Percentiles rank a stretch among this genome's conserved stretches.
Conservation (phyloP, 352 stramenopile species). For the Chrysophaeum taylorii region DNA sequence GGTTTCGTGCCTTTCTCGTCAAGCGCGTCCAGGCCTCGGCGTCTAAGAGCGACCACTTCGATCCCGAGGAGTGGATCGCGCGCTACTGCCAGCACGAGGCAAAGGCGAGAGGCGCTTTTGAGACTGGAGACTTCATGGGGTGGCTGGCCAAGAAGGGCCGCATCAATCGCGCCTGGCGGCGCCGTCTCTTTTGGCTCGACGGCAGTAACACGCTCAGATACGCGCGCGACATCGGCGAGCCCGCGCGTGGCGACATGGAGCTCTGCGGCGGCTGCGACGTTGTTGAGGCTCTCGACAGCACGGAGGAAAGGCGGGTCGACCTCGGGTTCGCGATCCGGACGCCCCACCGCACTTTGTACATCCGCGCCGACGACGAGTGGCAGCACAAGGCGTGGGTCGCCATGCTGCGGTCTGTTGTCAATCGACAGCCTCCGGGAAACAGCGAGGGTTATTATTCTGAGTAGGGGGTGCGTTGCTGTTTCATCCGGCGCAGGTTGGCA, state of each 20-base stretch:
- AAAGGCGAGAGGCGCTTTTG: neutral
- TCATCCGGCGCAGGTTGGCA: no score
- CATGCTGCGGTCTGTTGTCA: neutral
- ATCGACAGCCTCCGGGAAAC: no score
- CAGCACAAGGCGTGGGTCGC: neutral
- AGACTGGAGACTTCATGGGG: neutral
- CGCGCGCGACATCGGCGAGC: neutral
- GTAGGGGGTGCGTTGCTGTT: no score
- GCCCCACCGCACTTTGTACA: neutral
- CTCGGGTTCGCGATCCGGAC: neutral
- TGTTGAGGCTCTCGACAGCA: neutral
- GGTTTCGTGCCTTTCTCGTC: neutral
- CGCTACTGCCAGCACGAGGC: neutral
- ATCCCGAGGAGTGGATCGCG: neutral
- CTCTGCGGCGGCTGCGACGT: neutral
- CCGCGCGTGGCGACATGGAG: neutral
- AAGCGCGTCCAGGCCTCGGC: neutral
- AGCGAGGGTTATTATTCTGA: no score
- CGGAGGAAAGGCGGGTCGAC: no score
- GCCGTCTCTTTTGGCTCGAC: neutral
- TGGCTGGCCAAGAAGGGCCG: neutral
- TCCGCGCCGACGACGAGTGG: neutral
- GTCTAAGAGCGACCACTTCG: neutral
- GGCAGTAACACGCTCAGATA: neutral
- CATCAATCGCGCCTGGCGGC: neutral